Percentiles rank a stretch among this genome's conserved stretches.
Evolutionary conservation across 2,329 filamentous ascomycete genomes (phyloP).

Genomic region (Leptographium wingfieldii): DNA sequence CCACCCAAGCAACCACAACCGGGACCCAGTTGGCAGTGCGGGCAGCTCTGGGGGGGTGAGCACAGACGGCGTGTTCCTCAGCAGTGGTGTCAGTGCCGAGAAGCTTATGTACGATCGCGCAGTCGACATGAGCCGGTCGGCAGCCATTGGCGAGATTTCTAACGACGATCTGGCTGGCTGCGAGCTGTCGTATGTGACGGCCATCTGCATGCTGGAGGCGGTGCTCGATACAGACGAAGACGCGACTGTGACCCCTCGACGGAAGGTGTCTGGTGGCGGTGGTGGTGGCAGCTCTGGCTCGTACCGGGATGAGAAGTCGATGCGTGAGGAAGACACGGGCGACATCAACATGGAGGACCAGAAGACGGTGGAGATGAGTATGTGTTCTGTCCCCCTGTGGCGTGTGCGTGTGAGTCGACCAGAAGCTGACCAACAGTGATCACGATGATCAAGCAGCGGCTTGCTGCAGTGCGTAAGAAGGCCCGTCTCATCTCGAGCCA

Average conservation of each 20-base stretch:
- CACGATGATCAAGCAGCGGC: constrained; percentile 46
- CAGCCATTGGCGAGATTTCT: constrained; percentile 90
- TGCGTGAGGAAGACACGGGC: constrained; percentile 27
- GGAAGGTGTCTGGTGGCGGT: constrained; percentile 17
- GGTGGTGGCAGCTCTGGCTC: constrained; percentile 1
- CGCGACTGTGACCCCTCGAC: constrained; percentile 19
- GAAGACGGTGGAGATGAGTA: constrained; percentile 60
- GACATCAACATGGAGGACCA: constrained; percentile 57
- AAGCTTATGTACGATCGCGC: constrained; percentile 97
- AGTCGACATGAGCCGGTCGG: constrained; percentile 88
- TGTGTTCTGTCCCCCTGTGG: constrained; percentile 20
- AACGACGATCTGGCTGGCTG: constrained; percentile 79
- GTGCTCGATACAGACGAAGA: constrained; percentile 76
- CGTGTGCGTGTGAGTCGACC: background rate
- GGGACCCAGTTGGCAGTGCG: constrained; percentile 18
- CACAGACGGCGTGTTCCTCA: constrained; percentile 69
- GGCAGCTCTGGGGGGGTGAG: constrained; percentile 41
- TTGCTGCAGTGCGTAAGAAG: constrained; percentile 46
- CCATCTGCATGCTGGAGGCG: constrained; percentile 88
- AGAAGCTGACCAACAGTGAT: constrained; percentile 35
- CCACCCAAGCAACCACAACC: constrained; percentile 62
- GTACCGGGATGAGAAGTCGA: constrained; percentile 29
- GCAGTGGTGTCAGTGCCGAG: constrained; percentile 82
- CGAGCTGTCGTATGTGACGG: constrained; percentile 85
- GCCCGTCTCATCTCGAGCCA: constrained; percentile 48